Conservation (phyloP, 148 eudicot genomes). For the Camellia granthamiana region DNA sequence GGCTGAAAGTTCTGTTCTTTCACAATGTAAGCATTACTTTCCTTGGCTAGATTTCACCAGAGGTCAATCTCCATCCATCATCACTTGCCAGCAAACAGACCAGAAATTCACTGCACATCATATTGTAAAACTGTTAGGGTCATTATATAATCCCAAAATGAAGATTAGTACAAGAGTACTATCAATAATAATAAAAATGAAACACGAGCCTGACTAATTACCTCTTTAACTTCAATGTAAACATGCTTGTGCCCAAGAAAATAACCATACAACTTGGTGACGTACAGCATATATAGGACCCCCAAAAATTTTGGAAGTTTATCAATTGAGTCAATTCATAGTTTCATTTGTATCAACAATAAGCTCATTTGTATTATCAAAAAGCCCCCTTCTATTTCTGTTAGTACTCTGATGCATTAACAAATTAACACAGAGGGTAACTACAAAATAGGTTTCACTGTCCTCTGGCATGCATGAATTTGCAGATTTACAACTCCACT, state of each 20-base stretch:
- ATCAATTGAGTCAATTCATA: neutral
- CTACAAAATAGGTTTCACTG: neutral
- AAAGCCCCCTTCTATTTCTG: neutral
- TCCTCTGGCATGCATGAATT: no score
- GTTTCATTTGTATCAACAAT: neutral
- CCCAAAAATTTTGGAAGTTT: neutral
- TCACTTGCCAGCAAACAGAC: neutral
- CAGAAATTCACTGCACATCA: constrained; percentile 16
- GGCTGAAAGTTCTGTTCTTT: neutral
- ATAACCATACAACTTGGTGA: no score
- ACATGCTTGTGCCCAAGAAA: neutral
- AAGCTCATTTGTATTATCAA: neutral
- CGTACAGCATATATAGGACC: no score
- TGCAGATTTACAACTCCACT: no score
- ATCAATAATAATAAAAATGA: no score
- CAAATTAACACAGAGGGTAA: neutral
- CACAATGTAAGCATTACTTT: neutral
- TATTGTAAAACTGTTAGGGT: neutral
- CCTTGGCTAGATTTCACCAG: neutral
- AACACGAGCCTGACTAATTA: no score
- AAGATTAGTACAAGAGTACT: no score
- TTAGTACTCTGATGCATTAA: neutral
- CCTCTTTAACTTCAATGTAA: no score
- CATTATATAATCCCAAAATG: neutral
- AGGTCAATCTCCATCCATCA: constrained; percentile 2